A percentile compares a stretch with the other conserved stretches of the same genome.
Conservation (phyloP, 163 green algal species). For the Coccomyxa subellipsoidea region DNA sequence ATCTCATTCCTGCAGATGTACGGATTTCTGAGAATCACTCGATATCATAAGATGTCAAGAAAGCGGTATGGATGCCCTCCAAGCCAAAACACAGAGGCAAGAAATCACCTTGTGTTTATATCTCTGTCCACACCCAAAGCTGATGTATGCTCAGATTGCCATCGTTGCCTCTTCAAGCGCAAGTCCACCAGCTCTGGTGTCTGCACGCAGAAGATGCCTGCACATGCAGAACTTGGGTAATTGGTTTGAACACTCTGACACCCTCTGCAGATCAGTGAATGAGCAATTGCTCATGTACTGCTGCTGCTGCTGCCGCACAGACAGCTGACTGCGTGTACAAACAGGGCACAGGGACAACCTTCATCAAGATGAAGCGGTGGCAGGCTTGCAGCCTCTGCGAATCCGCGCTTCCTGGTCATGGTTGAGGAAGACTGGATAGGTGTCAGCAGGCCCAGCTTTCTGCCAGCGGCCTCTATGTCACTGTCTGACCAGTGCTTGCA, state of each 20-base stretch:
- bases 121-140: too few relatives aligned
- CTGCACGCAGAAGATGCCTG: not conserved
- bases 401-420: not conserved
- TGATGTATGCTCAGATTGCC: not conserved
- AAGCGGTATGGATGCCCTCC: too few relatives aligned
- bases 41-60: too few relatives aligned
- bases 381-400: not conserved
- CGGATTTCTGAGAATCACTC: too few relatives aligned
- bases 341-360: not conserved
- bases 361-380: not conserved
- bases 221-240: too few relatives aligned
- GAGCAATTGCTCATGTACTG: too few relatives aligned
- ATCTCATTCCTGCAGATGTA: not conserved
- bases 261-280: too few relatives aligned
- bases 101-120: too few relatives aligned
- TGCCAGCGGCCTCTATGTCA: not conserved
- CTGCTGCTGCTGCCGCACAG: too few relatives aligned
- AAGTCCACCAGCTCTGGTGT: not conserved
- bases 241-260: too few relatives aligned
- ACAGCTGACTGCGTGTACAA: too few relatives aligned
- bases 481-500: not conserved
- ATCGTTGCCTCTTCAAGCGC: not conserved
- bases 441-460: not conserved
- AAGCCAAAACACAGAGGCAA: too few relatives aligned
- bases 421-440: not conserved